phyloP scores from a whole-genome alignment of 306 rosid species.

The Citrullus amarus region DNA sequence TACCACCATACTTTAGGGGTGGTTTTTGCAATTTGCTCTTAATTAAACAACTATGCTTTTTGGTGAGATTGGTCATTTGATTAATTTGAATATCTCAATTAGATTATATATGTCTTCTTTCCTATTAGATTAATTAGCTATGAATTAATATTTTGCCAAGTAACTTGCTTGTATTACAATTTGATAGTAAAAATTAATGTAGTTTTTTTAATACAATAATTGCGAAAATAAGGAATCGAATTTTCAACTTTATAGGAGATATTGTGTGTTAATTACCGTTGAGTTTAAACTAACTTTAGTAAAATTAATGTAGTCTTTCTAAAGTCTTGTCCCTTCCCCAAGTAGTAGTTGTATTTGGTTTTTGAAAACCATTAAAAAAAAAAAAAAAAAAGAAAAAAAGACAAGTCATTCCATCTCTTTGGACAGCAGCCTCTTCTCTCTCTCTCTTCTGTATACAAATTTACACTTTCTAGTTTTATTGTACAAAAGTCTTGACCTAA shows the following conservation, averaged over 20 bases:
- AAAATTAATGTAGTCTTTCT: too few relatives aligned
- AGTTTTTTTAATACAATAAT: too few relatives aligned
- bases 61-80: background rate
- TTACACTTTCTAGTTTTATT: background rate
- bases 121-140: background rate
- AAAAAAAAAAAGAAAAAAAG: too few relatives aligned
- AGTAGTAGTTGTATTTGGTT: background rate
- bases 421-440: background rate
- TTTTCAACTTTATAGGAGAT: too few relatives aligned
- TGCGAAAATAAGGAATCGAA: too few relatives aligned
- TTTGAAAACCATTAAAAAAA: background rate
- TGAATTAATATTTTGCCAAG: background rate
- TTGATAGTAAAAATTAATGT: too few relatives aligned
- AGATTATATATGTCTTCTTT: background rate
- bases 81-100: background rate
- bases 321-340: background rate
- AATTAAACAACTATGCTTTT: too few relatives aligned
- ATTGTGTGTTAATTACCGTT: too few relatives aligned
- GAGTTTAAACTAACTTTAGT: too few relatives aligned
- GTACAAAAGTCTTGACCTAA: background rate
- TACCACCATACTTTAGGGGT: too few relatives aligned
- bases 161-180: background rate
- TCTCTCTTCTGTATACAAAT: background rate
- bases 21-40: too few relatives aligned
- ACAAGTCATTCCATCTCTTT: too few relatives aligned